Percentiles rank a stretch among this genome's conserved stretches.
These are phyloP conservation scores for Odonthalia washingtoniensis DNA, from an alignment of 31 red algal species.

Conservation along the genomic window DNA sequence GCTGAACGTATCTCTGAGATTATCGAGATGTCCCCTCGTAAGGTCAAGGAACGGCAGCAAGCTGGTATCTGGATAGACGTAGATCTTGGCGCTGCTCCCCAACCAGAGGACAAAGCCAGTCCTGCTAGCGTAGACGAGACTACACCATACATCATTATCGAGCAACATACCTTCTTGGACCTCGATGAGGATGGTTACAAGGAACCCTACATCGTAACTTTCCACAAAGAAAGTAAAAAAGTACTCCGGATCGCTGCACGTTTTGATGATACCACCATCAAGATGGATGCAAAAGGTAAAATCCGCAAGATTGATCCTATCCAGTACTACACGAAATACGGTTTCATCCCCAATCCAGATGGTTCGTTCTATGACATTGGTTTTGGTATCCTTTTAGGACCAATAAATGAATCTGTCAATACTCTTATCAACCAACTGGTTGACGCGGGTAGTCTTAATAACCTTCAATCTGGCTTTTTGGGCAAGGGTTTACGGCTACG, in stretches of 20 bases:
- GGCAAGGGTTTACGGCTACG: neutral
- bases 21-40: neutral
- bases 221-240: neutral
- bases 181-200: neutral
- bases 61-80: slow-evolving; percentile 1
- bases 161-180: neutral
- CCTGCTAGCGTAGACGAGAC: slow-evolving; percentile 2
- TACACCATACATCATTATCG: neutral
- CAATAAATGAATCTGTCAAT: neutral
- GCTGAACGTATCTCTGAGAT: neutral
- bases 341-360: slow-evolving; percentile 11
- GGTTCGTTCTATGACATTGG: slow-evolving; percentile 2
- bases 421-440: slow-evolving; percentile 3
- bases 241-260: neutral
- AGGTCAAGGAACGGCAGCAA: neutral
- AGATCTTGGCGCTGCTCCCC: no score
- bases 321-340: neutral
- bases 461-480: neutral
- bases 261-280: neutral
- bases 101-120: no score
- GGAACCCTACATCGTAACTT: slow-evolving; percentile 6
- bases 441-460: slow-evolving; percentile 6
- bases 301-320: neutral
- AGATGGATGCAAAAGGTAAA: neutral
- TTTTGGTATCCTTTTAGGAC: slow-evolving; percentile 8